Evolutionary conservation across 441 rosid species (phyloP).

Genomic region (Flueggea neowawraea): DNA sequence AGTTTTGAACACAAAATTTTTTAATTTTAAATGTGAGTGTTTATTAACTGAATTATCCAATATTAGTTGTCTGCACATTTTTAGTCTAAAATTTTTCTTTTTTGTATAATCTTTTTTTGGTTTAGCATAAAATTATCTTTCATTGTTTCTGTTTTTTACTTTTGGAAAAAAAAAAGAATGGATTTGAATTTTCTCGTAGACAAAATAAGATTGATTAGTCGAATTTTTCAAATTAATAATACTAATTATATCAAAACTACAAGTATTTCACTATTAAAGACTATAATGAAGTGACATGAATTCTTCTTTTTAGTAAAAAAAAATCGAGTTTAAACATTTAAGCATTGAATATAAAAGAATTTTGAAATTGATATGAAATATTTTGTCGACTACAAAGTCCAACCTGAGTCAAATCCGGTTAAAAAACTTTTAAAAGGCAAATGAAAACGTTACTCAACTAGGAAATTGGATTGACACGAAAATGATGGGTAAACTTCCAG

Average conservation of each 20-base stretch:
- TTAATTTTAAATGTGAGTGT: too few species aligned
- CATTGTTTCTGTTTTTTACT: neutral
- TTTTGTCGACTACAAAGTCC: too few species aligned
- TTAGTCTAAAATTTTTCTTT: conserved; percentile 3
- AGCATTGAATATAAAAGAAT: too few species aligned
- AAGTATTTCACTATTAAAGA: too few species aligned
- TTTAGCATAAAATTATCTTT: neutral
- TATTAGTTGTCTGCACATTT: conserved; percentile 20
- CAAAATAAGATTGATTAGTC: neutral
- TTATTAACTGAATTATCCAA: too few species aligned
- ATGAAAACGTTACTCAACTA: neutral
- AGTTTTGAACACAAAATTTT: too few species aligned
- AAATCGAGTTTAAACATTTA: neutral
- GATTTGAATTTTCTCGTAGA: conserved; percentile 3
- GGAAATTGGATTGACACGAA: conserved; percentile 8
- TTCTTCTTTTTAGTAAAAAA: neutral
- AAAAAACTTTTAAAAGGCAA: too few species aligned
- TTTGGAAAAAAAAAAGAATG: neutral
- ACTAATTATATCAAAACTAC: too few species aligned
- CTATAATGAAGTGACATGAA: too few species aligned
- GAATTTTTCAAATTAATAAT: neutral
- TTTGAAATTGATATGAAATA: too few species aligned
- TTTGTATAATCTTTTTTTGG: neutral
- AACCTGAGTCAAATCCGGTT: too few species aligned
- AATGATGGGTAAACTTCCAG: conserved; percentile 10